Evolutionary conservation across 805 yeast genomes (phyloP).

Genomic region (Blastobotrys terrestris): DNA sequence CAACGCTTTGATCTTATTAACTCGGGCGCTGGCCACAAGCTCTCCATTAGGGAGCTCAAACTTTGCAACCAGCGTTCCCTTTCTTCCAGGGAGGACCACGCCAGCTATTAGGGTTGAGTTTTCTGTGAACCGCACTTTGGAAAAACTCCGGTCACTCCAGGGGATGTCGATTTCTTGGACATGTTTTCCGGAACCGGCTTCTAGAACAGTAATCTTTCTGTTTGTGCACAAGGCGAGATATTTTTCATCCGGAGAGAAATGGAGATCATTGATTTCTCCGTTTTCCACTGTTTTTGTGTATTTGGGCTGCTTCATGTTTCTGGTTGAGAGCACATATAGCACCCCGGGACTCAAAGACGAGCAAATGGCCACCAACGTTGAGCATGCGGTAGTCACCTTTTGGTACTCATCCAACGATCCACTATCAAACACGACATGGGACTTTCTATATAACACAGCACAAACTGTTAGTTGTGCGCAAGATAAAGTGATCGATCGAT

Average conservation of each 20-base stretch:
- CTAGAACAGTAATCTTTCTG: conserved; percentile 44
- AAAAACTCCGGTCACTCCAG: conserved; percentile 24
- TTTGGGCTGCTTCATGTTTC: conserved; percentile 40
- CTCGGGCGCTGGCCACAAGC: conserved; percentile 4
- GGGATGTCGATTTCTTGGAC: conserved; percentile 18
- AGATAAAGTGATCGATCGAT: too few relatives aligned
- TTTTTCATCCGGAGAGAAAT: conserved; percentile 62
- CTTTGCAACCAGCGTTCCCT: conserved; percentile 36
- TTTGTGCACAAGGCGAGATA: conserved; percentile 58
- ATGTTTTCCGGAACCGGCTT: conserved; percentile 43
- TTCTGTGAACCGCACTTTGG: conserved; percentile 40
- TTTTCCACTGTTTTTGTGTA: conserved; percentile 27
- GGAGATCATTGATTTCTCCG: conserved; percentile 56
- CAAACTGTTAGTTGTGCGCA: too few relatives aligned
- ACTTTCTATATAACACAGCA: not conserved
- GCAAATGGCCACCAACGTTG: conserved; percentile 59
- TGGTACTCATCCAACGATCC: conserved; percentile 47
- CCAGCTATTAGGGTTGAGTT: conserved; percentile 37
- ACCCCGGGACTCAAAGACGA: conserved; percentile 61
- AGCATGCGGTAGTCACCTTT: conserved; percentile 56
- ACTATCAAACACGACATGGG: conserved; percentile 35
- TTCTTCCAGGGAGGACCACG: conserved; percentile 36
- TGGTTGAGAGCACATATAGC: conserved; percentile 55
- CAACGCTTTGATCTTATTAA: conserved; percentile 27
- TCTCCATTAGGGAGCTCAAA: conserved; percentile 19